Conservation (phyloP, 306 rosid species). For the Quercus mongolica region DNA sequence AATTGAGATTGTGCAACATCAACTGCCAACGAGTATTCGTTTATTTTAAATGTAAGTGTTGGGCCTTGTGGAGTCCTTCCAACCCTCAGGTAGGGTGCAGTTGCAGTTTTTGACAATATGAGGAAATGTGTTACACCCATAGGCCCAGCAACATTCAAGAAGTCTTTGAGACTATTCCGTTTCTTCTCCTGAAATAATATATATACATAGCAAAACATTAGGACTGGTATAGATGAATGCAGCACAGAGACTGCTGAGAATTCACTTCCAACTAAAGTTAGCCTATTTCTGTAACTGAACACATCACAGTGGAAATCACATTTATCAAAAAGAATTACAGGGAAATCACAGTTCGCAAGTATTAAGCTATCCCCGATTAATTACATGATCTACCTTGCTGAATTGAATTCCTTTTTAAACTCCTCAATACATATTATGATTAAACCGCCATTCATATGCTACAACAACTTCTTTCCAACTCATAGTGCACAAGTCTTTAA, state of each 20-base stretch:
- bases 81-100: conserved; percentile 75
- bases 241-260: background rate
- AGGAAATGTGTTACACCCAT: conserved; percentile 96
- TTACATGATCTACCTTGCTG: background rate
- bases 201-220: too few relatives aligned
- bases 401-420: conserved; percentile 5
- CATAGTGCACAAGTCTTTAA: background rate
- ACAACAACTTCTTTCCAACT: background rate
- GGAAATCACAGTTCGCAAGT: background rate
- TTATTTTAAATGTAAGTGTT: conserved; percentile 79
- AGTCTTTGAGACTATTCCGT: conserved; percentile 78
- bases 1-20: conserved; percentile 72
- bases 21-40: conserved; percentile 74
- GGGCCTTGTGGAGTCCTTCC: conserved; percentile 97
- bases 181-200: conserved; percentile 73
- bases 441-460: background rate
- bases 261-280: background rate
- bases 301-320: background rate
- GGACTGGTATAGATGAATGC: too few relatives aligned
- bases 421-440: background rate
- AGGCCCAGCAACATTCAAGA: conserved; percentile 92
- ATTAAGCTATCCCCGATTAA: background rate
- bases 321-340: background rate
- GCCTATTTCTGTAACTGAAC: background rate
- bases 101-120: conserved; percentile 79